phyloP scores from a whole-genome alignment of 2,329 filamentous ascomycete genomes.

The Berkeleyomyces basicola region DNA sequence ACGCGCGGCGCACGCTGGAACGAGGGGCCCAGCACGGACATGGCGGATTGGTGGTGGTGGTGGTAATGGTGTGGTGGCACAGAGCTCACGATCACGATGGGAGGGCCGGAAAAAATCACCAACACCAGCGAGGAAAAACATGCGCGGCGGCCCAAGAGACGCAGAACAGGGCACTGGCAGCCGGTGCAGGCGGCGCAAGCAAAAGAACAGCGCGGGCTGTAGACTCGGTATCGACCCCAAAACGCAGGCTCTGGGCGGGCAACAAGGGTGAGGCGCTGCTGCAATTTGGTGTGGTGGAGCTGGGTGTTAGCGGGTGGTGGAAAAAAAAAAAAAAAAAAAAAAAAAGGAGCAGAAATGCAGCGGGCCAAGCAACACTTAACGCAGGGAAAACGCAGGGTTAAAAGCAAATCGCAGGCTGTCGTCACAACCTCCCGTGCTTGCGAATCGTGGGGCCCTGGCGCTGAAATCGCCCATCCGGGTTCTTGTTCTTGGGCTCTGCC shows the following conservation, averaged over 20 bases:
- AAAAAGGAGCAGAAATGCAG: neutral
- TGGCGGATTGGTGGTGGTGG: neutral
- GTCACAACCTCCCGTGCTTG: neutral
- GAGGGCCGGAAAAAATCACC: too few species aligned
- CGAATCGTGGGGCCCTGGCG: neutral
- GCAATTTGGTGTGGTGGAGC: neutral
- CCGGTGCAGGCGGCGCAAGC: too few species aligned
- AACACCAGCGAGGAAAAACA: too few species aligned
- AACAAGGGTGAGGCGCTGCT: too few species aligned
- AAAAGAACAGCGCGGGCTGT: too few species aligned
- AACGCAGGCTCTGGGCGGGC: too few species aligned
- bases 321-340: neutral
- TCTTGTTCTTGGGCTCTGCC: neutral
- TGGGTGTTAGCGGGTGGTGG: neutral
- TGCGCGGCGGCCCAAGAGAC: too few species aligned
- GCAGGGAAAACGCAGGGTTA: conserved; percentile 4
- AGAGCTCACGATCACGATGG: too few species aligned
- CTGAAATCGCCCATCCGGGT: neutral
- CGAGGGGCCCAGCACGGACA: neutral
- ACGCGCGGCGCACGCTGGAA: conserved; percentile 32
- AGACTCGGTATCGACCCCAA: too few species aligned
- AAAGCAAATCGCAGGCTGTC: conserved; percentile 1
- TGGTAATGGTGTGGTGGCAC: neutral
- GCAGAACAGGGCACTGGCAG: too few species aligned
- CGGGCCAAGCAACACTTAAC: neutral